phyloP scores from a whole-genome alignment of 306 rosid species.

The Gastrolobium villosum region DNA sequence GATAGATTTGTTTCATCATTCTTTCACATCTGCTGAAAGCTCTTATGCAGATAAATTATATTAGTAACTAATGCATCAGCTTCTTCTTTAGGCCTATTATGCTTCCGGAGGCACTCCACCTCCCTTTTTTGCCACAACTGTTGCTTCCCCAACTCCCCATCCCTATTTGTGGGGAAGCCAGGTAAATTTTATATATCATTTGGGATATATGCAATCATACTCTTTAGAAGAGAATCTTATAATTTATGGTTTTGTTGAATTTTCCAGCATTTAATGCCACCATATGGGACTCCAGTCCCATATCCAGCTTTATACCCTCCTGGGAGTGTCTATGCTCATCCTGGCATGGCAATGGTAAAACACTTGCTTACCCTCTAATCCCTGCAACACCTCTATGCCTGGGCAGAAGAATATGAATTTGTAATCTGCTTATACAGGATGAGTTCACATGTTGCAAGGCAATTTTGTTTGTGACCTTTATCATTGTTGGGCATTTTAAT shows the following conservation, averaged over 20 bases:
- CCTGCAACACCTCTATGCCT: conserved; percentile 8
- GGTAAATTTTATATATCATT: conserved; percentile 57
- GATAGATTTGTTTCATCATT: conserved; percentile 26
- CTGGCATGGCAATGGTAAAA: conserved; percentile 83
- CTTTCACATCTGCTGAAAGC: conserved; percentile 7
- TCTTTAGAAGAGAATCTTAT: conserved; percentile 9
- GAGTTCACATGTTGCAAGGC: conserved; percentile 14
- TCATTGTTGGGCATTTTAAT: conserved; percentile 33
- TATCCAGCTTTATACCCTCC: conserved; percentile 96
- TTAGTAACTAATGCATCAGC: conserved; percentile 46
- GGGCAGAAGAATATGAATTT: conserved; percentile 21
- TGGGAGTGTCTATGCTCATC: conserved; percentile 93
- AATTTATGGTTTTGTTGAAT: conserved; percentile 30
- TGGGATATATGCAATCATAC: conserved; percentile 17
- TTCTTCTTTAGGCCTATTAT: conserved; percentile 86
- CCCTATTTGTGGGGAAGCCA: conserved; percentile 98
- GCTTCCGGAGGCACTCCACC: conserved; percentile 91
- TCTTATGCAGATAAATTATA: conserved; percentile 22
- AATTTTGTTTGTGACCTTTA: conserved; percentile 10
- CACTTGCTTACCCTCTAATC: conserved; percentile 26
- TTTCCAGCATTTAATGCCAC: conserved; percentile 91
- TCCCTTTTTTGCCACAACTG: conserved; percentile 89
- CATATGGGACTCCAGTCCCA: conserved; percentile 96
- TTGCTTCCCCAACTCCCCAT: conserved; percentile 88
- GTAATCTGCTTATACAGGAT: conserved; percentile 11